Evolutionary conservation across 1,139 yeast genomes (phyloP), one percentile per base, ranked within the genome.

Genomic region (Yamadazyma diddensiae): DNA sequence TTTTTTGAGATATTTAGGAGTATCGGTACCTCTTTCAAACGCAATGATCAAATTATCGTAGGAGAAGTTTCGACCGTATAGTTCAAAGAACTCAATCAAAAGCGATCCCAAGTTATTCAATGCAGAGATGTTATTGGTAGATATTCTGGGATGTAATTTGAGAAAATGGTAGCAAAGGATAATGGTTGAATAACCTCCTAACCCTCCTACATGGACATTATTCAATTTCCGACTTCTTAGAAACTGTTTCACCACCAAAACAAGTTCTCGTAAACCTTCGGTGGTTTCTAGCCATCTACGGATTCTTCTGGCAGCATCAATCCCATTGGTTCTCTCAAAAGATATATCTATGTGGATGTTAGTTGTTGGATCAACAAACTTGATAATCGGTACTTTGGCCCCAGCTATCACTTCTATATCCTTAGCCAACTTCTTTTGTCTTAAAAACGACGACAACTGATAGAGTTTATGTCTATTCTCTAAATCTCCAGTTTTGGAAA

Each of bases 381-480:
- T 94, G 54, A 94, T 85, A 45, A 94, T 92, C 1, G 99, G 99
- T 7, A 94, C 98, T 42, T 92, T 80, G 2, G 98, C 95, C 42
- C 80, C 81, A 1, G 96, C 88, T 35, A 94, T 83, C 6, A 92
- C 95, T 51, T 86, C 94, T 21, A 90, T 82, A 31, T 79, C 75
- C 28, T 71, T 70, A 3, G 94, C 95, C 23, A 87, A 58, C 7
- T 73, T 72, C 34, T 72, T 65, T 23, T 71, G 66, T 48, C 88
- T 73, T 38, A 90, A 65, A 50, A 70, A 77, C 6, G 92, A 76
- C 2, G 95, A 80, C 11, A 92, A 65, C 46, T 83, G 83, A 54
- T 83, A 88, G 29, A 94, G 62, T 29, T 79, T 69, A 15, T 79
- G 73, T 47, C 87, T 72, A 38, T 73, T 75, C 43, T 80, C 94